Conservation (phyloP, 2,329 filamentous ascomycete genomes). For the Aspergillus sojae region DNA sequence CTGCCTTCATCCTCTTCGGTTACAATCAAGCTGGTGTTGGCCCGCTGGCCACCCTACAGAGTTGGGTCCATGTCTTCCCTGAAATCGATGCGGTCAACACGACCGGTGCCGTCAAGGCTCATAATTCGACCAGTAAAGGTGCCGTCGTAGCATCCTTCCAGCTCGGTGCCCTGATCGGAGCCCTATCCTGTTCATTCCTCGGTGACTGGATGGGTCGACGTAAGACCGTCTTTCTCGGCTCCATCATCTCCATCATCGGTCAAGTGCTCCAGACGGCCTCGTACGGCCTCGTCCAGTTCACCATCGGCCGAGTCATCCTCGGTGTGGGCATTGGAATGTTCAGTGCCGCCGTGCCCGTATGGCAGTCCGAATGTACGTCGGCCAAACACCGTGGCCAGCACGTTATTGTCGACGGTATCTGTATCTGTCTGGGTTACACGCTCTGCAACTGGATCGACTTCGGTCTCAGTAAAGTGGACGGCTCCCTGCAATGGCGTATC, state of each 20-base stretch:
- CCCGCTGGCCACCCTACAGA: slow-evolving; percentile 25
- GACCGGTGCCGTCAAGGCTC: slow-evolving; percentile 16
- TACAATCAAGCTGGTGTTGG: slow-evolving; percentile 31
- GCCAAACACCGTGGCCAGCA: slow-evolving; percentile 52
- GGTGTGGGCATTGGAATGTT: slow-evolving; percentile 54
- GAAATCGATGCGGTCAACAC: slow-evolving; percentile 53
- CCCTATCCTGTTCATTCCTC: slow-evolving; percentile 24
- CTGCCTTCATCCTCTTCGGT: slow-evolving; percentile 29
- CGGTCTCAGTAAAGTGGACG: slow-evolving; percentile 49
- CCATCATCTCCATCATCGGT: slow-evolving; percentile 28
- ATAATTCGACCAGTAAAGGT: slow-evolving; percentile 29
- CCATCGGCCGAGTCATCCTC: slow-evolving; percentile 51
- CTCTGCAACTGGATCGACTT: slow-evolving; percentile 51
- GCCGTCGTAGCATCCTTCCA: slow-evolving; percentile 31
- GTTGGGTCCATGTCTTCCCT: slow-evolving; percentile 53
- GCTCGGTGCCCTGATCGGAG: slow-evolving; percentile 25
- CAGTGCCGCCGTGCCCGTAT: slow-evolving; percentile 52
- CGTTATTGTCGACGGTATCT: slow-evolving; percentile 52
- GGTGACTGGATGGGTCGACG: slow-evolving; percentile 54
- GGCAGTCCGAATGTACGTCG: slow-evolving; percentile 53
- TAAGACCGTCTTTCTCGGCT: slow-evolving; percentile 50
- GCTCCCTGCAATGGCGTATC: slow-evolving; percentile 53
- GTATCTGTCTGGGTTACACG: slow-evolving; percentile 37
- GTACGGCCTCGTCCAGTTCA: slow-evolving; percentile 48
- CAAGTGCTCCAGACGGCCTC: slow-evolving; percentile 47